Percentiles rank a stretch among this genome's conserved stretches.
Evolutionary conservation across 2,329 filamentous ascomycete species (phyloP).

Genomic region (Verticillium isaacii): DNA sequence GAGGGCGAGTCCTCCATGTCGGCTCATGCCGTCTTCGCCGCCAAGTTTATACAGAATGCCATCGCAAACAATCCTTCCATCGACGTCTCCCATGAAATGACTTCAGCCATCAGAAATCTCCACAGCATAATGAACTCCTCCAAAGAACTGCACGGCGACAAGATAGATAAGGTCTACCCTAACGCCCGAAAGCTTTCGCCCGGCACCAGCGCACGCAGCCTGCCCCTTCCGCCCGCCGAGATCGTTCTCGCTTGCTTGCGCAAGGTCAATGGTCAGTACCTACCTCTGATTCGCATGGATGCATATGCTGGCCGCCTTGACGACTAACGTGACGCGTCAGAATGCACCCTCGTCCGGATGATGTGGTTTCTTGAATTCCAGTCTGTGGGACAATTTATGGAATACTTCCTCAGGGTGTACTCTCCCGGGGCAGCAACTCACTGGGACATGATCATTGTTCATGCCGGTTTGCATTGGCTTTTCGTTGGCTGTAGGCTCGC

Average conservation of each 20-base stretch:
- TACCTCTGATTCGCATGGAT: background rate
- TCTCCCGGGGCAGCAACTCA: slow-evolving; percentile 12
- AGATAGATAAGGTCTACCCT: slow-evolving; percentile 8
- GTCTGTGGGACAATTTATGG: slow-evolving; percentile 9
- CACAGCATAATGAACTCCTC: background rate
- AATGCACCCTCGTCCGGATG: background rate
- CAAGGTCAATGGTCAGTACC: slow-evolving; percentile 6
- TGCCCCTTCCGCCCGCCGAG: slow-evolving; percentile 11
- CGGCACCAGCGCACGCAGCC: slow-evolving; percentile 2
- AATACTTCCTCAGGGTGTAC: slow-evolving; percentile 15
- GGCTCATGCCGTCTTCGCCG: slow-evolving; percentile 15
- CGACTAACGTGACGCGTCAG: background rate
- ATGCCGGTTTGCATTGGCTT: slow-evolving; percentile 15
- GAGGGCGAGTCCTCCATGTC: slow-evolving; percentile 14
- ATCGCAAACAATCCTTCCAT: slow-evolving; percentile 9
- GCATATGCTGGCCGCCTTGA: background rate
- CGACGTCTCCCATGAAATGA: background rate
- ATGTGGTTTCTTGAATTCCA: slow-evolving; percentile 5
- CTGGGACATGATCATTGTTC: slow-evolving; percentile 15
- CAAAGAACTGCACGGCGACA: slow-evolving; percentile 4
- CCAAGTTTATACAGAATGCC: slow-evolving; percentile 14
- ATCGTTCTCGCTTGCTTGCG: slow-evolving; percentile 8
- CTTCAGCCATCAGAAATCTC: slow-evolving; percentile 8
- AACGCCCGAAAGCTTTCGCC: slow-evolving; percentile 6
- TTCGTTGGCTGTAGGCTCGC: slow-evolving; percentile 11